Base-by-base conservation (phyloP, 495 filamentous ascomycete species). In the Filosporella fistucella region DNA sequence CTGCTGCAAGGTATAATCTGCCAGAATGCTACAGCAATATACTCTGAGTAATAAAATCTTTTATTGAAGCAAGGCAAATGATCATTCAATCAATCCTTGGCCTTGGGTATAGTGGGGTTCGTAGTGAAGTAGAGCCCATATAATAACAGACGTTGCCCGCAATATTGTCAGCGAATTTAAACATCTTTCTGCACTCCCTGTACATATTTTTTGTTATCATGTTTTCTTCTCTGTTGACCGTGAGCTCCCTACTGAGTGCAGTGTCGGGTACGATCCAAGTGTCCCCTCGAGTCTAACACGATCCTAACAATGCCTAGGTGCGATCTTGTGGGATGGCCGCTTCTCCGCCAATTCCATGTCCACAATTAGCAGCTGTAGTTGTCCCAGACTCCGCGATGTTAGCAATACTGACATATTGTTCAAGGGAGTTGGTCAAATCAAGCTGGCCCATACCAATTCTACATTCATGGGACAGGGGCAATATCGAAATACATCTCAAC, bases 391-490 rank as follows among this genome's bases (percentile, higher is more conserved):
- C n/a, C n/a, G n/a, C n/a, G n/a, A n/a, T n/a, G n/a, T 41, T 41
- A 4, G 8, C 21, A 20, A 41, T 21, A 5, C 4, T 21, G 21
- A 41, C 17, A 16, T 41, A n/a, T n/a, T n/a, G n/a, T n/a, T n/a
- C n/a, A n/a, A n/a, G n/a, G n/a, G 83, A 78, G 74, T 5, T 87
- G 78, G 77, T 64, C 65, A 0, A 82, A 76, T 61, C 75, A 84
- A 63, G 77, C 85, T 47, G 78, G 78, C 2, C 75, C 79, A 2
- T 87, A 78, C 61, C 81, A 86, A 55, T 85, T 82, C 70, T 86
- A 87, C 65, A 87, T 86, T 23, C 78, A 82, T 62, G 78, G 77
- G 14, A 53, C 60, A 21, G 71, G 65, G 10, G 32, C 58, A n/a
- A 74, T 77, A 6, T 63, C 61, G 12, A 51, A 74, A 38, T 81